Percentiles rank a stretch among this genome's conserved stretches.
phyloP scores from a whole-genome alignment of 495 filamentous ascomycete genomes.

The Coniosporium apollinis region DNA sequence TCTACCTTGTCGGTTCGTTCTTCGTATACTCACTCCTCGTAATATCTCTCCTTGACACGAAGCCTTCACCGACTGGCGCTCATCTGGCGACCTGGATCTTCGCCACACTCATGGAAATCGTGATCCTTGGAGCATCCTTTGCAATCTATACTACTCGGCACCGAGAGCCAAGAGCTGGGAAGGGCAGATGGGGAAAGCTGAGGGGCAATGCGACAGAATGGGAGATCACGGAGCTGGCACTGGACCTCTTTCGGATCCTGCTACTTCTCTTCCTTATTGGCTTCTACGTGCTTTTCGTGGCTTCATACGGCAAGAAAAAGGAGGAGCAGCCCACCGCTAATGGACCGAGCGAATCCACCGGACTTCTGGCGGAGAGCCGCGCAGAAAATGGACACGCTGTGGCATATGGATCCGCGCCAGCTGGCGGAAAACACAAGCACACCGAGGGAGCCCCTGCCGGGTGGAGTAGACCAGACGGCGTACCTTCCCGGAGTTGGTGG shows the following conservation, averaged over 20 bases:
- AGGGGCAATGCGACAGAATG: slow-evolving; percentile 39
- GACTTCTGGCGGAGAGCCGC: slow-evolving; percentile 28
- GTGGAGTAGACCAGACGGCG: slow-evolving; percentile 51
- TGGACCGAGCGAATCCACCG: slow-evolving; percentile 32
- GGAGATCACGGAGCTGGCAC: slow-evolving; percentile 44
- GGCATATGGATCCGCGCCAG: slow-evolving; percentile 33
- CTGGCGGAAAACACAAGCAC: slow-evolving; percentile 23
- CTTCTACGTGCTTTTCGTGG: slow-evolving; percentile 42
- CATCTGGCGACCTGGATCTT: slow-evolving; percentile 62
- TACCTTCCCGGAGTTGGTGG: slow-evolving; percentile 61
- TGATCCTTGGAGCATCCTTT: slow-evolving; percentile 48
- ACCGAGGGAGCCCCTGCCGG: slow-evolving; percentile 25
- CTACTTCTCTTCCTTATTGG: slow-evolving; percentile 38
- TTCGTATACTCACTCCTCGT: slow-evolving; percentile 57
- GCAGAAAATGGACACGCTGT: slow-evolving; percentile 28
- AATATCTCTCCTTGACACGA: slow-evolving; percentile 65
- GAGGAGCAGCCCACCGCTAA: slow-evolving; percentile 13
- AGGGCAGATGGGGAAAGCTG: slow-evolving; percentile 24
- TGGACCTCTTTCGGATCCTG: slow-evolving; percentile 42
- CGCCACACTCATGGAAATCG: slow-evolving; percentile 46
- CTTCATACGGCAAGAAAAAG: slow-evolving; percentile 16
- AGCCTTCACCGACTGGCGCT: slow-evolving; percentile 51
- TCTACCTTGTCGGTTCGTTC: slow-evolving; percentile 65
- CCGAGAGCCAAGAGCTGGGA: slow-evolving; percentile 40
- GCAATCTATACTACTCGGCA: slow-evolving; percentile 42